Conservation (phyloP, 208 protist species). For the Leptomonas seymouri region DNA sequence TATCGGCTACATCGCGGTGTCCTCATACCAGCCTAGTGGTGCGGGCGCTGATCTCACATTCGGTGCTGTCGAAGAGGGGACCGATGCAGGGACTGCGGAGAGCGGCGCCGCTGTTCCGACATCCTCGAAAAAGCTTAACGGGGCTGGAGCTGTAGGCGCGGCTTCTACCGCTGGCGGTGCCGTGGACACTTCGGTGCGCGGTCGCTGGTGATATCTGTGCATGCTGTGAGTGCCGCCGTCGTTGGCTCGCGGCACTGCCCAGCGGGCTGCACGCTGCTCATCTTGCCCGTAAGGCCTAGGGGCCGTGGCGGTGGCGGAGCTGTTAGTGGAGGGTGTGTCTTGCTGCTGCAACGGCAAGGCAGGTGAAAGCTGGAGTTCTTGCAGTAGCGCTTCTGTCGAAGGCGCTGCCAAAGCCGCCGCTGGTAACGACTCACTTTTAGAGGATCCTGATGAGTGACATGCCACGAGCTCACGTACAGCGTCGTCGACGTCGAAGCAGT, state of each 20-base stretch:
- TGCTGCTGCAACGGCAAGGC: conserved; percentile 48
- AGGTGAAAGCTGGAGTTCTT: conserved; percentile 40
- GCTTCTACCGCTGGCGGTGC: neutral
- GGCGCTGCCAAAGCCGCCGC: conserved; percentile 15
- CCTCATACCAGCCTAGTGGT: conserved; percentile 29
- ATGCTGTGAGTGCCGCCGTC: neutral
- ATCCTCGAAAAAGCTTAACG: conserved; percentile 30
- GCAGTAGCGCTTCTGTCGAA: conserved; percentile 47
- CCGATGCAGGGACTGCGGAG: neutral
- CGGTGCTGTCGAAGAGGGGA: neutral
- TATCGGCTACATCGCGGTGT: conserved; percentile 3
- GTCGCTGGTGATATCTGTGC: conserved; percentile 11
- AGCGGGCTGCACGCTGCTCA: neutral
- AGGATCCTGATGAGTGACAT: neutral
- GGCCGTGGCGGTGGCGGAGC: neutral
- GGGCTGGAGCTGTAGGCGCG: neutral
- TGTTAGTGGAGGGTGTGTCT: neutral
- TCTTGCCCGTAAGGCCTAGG: neutral
- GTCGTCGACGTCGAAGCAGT: conserved; percentile 17
- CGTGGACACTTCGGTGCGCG: conserved; percentile 15
- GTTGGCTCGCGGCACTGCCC: neutral
- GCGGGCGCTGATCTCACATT: neutral
- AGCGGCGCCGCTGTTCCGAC: neutral
- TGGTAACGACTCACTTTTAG: neutral
- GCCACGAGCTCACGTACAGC: conserved; percentile 1